A percentile compares a stretch with the other conserved stretches of the same genome.
phyloP scores from a whole-genome alignment of 495 filamentous ascomycete genomes.

The Ascodesmis nigricans region DNA sequence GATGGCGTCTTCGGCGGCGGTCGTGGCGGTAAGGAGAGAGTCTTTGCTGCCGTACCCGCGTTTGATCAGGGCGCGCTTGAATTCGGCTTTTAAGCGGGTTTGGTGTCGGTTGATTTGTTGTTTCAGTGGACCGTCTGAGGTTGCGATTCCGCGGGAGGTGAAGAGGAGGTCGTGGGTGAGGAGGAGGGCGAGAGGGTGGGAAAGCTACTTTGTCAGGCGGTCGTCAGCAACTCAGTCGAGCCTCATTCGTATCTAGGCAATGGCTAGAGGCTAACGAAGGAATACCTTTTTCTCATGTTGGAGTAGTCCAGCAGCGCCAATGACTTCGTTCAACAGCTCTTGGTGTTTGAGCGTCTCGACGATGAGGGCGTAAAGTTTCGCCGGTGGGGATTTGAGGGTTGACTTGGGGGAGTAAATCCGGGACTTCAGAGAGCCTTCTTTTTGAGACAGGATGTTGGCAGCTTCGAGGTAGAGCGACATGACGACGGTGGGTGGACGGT shows the following conservation, averaged over 20 bases:
- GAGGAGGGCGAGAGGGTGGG: constrained; percentile 55
- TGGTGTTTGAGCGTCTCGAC: constrained; percentile 83
- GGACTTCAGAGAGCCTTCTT: constrained; percentile 28
- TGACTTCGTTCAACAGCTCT: constrained; percentile 56
- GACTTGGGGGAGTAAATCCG: constrained; percentile 9
- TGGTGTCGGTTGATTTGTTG: constrained; percentile 58
- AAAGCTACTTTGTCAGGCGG: constrained; percentile 35
- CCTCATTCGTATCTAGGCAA: background rate
- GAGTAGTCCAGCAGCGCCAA: constrained; percentile 52
- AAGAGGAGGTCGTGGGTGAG: constrained; percentile 73
- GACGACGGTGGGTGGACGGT: background rate
- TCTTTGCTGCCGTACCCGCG: constrained; percentile 42
- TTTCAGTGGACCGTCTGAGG: constrained; percentile 52
- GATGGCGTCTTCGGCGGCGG: background rate
- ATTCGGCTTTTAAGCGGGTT: constrained; percentile 54
- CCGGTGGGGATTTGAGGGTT: constrained; percentile 32
- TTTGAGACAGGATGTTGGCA: constrained; percentile 41
- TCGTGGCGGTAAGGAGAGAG: constrained; percentile 29
- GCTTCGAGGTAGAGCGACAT: constrained; percentile 97
- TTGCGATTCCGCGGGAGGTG: constrained; percentile 56
- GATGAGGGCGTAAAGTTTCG: constrained; percentile 66
- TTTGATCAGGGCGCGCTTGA: constrained; percentile 53
- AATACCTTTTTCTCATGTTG: constrained; percentile 60
- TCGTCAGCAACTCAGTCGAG: constrained; percentile 2
- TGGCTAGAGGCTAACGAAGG: background rate